Base-by-base conservation (phyloP, 352 stramenopile genomes). In the Pythium folliculosum region DNA sequence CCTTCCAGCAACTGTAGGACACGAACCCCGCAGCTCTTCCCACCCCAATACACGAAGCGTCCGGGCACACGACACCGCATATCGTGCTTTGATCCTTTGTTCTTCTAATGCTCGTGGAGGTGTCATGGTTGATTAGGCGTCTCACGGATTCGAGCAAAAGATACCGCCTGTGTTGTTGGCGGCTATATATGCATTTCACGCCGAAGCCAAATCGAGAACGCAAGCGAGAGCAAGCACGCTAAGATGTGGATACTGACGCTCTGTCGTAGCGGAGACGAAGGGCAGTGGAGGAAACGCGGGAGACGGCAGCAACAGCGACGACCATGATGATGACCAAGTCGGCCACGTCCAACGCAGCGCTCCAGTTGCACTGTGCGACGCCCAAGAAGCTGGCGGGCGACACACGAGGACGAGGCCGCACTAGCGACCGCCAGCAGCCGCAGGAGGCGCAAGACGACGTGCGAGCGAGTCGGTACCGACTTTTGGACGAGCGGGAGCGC, bases 401-500 rank as follows among this genome's bases (percentile, higher is more conserved):
- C 3, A 59, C 16, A 19, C 32, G 30, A 37, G 44, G 30, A 27
- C 22, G 43, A 23, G 9, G 19, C 2, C 27, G 5, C 27, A 6
- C 5, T 5, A 30, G 40, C 16, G 27, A 58, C 37, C 9, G 37
- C 9, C 23, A 32, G 21, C n/a, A 13, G 23, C n/a, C 23, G 19
- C 22, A 22, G 3, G 21, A 14, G 0, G 27, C 21, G 12, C n/a
- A 49, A 45, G 49, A 47, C 9, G 60, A 67, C 43, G 53, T 61
- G n/a, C 66, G 60, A 14, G 63, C 53, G 37, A 78, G 68, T 62
- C 77, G 81, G 22, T 89, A 85, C 53, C 64, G 71, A 5, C 49
- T 87, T 5, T 50, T 88, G 43, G 71, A 83, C 43, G 66, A 77
- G 19, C 58, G 68, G 5, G 77, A 86, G 32, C 76, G 78, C 10